These are phyloP conservation scores for Ceratobasidium theobromae DNA, from an alignment of 1,284 basidiomycete species.

Conservation along the genomic window DNA sequence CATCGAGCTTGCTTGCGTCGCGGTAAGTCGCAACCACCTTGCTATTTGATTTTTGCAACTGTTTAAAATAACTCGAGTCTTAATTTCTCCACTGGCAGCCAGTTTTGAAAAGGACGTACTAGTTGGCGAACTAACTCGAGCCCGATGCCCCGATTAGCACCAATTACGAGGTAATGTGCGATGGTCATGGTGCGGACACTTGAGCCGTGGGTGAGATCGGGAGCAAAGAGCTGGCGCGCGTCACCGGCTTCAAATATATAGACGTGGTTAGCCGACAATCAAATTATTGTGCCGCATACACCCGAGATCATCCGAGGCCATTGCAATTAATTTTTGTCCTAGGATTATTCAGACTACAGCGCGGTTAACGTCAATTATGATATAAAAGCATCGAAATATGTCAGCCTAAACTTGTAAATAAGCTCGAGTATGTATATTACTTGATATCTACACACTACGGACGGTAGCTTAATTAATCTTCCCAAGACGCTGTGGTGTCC, in stretches of 20 bases:
- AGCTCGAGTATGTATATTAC: no score
- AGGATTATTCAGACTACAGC: no score
- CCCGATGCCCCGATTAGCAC: conserved; percentile 21
- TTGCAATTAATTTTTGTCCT: no score
- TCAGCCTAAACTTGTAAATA: not conserved
- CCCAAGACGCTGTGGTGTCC: no score
- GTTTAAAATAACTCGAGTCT: not conserved
- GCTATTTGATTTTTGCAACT: not conserved
- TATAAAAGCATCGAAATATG: not conserved
- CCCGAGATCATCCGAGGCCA: no score
- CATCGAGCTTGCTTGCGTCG: conserved; percentile 1
- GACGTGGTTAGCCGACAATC: not conserved
- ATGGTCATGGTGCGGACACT: not conserved
- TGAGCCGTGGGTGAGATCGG: no score
- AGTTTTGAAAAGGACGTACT: not conserved
- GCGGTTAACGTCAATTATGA: no score
- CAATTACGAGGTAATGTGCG: not conserved
- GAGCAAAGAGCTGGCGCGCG: no score
- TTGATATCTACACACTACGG: no score
- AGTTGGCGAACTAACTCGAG: conserved; percentile 11
- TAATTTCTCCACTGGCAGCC: not conserved
- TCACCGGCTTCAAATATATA: not conserved
- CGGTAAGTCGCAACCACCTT: conserved; percentile 10
- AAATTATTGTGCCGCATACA: no score
- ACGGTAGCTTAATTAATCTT: no score